A percentile compares a stretch with the other conserved stretches of the same genome.
Conservation (phyloP, 148 eudicot species). For the Amaranthus cruentus region DNA sequence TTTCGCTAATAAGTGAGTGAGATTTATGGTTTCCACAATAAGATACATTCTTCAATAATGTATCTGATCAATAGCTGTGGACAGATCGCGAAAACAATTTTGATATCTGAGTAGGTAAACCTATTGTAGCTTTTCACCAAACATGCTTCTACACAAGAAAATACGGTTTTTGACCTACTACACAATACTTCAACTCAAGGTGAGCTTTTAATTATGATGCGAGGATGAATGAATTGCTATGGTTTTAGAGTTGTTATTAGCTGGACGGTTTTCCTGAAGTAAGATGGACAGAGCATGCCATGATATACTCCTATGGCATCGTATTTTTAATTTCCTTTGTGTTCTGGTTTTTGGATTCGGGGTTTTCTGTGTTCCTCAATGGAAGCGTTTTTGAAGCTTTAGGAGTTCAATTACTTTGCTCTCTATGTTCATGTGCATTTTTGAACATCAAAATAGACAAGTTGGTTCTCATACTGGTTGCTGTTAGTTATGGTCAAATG, state of each 20-base stretch:
- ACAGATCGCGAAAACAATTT: not conserved
- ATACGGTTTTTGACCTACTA: not conserved
- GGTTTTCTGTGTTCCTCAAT: too few relatives aligned
- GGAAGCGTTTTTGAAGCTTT: too few relatives aligned
- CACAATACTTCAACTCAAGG: not conserved
- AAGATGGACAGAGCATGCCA: not conserved
- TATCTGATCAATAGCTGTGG: not conserved
- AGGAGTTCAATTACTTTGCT: too few relatives aligned
- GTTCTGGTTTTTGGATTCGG: not conserved
- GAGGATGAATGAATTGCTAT: not conserved
- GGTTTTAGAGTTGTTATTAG: not conserved
- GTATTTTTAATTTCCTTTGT: not conserved
- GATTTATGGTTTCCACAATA: too few relatives aligned
- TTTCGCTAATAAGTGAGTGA: too few relatives aligned
- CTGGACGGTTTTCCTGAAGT: too few relatives aligned
- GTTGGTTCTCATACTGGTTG: too few relatives aligned
- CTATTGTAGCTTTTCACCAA: not conserved
- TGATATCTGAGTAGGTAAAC: not conserved
- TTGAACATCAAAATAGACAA: too few relatives aligned
- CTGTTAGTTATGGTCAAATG: too few relatives aligned
- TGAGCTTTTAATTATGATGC: not conserved
- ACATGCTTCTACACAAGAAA: not conserved
- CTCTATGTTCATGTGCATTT: too few relatives aligned
- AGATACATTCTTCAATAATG: too few relatives aligned
- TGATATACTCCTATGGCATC: not conserved